Evolutionary conservation across 306 rosid species (phyloP).

Genomic region (Quercus gilva): DNA sequence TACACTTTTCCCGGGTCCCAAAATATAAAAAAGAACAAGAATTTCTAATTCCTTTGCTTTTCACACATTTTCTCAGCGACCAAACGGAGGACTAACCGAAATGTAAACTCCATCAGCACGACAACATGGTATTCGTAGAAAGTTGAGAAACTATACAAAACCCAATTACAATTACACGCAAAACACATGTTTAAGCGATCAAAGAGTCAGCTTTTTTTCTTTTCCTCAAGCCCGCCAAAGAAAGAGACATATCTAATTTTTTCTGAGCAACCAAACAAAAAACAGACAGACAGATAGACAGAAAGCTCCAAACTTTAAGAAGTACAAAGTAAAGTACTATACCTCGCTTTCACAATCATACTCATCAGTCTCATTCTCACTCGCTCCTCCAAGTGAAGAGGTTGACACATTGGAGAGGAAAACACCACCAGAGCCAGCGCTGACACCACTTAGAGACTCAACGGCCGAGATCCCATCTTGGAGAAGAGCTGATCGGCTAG

Average conservation of each 20-base stretch:
- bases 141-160: background rate
- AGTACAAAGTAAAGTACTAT: background rate
- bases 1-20: conserved; percentile 10
- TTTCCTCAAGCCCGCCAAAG: background rate
- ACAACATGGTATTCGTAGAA: background rate
- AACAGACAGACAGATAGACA: background rate
- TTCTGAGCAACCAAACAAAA: conserved; percentile 14
- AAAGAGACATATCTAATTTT: background rate
- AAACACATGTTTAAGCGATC: background rate
- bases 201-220: background rate
- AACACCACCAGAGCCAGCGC: background rate
- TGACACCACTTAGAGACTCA: conserved; percentile 28
- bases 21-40: background rate
- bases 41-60: background rate
- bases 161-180: background rate
- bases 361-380: conserved; percentile 69
- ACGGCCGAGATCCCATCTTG: conserved; percentile 48
- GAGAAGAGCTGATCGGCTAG: conserved; percentile 2
- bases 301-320: conserved; percentile 11
- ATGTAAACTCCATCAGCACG: background rate
- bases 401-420: conserved; percentile 43
- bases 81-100: background rate
- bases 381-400: conserved; percentile 48
- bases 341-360: conserved; percentile 95
- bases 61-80: background rate